Conservation (phyloP, 495 filamentous ascomycete genomes). For the Penicillium malachiteum region DNA sequence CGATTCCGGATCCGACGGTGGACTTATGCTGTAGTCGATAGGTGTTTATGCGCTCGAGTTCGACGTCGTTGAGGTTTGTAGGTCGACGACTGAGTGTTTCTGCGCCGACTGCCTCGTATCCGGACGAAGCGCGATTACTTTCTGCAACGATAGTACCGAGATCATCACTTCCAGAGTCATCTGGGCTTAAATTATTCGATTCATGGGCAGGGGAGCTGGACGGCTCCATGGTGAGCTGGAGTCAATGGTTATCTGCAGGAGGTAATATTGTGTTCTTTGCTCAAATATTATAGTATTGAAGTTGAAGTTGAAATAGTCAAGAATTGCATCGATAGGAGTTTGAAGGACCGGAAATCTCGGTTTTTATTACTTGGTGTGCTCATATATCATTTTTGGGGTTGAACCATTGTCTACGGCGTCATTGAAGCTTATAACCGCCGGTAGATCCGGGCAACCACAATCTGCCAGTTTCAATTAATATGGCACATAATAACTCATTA, state of each 20-base stretch:
- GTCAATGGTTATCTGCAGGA: background rate
- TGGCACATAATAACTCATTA: no score
- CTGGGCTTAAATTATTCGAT: background rate
- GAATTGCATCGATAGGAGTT: no score
- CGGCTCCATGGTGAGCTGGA: background rate
- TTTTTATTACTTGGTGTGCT: no score
- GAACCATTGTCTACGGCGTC: no score
- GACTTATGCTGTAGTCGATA: constrained; percentile 33
- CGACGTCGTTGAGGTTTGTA: constrained; percentile 25
- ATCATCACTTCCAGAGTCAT: background rate
- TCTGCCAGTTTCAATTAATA: no score
- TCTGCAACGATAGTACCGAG: background rate
- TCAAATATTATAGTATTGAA: background rate
- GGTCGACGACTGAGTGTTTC: constrained; percentile 22
- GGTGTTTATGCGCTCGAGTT: constrained; percentile 35
- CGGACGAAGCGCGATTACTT: background rate
- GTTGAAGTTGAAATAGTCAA: no score
- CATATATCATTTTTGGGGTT: no score
- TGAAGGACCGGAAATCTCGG: no score
- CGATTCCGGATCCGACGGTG: constrained; percentile 32
- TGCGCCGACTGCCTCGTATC: background rate
- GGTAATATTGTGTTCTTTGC: background rate
- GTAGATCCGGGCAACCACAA: no score
- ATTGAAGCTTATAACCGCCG: no score
- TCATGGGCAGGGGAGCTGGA: background rate